Conservation (phyloP, 2,329 filamentous ascomycete species). For the Fusarium avenaceum region DNA sequence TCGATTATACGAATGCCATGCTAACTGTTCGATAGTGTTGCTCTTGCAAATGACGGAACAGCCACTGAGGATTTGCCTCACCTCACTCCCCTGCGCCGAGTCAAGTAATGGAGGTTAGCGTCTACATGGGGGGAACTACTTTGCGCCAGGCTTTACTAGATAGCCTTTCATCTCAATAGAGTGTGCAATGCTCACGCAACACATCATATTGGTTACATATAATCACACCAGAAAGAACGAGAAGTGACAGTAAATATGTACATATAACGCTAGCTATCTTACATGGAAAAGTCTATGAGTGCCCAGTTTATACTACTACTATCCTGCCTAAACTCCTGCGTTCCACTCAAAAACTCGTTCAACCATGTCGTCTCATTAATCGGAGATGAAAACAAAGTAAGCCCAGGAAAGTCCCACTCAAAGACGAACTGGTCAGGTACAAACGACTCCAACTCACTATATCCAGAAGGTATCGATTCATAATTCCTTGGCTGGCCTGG, state of each 20-base stretch:
- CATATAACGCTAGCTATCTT: rapidly evolving
- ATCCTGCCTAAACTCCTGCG: conserved; percentile 21
- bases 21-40: background rate
- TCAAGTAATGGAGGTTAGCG: background rate
- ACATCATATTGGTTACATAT: too few species aligned
- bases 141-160: too few species aligned
- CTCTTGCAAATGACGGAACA: background rate
- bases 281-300: conserved; percentile 23
- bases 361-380: conserved; percentile 18
- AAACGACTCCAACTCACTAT: conserved; percentile 18
- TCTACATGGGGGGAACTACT: too few species aligned
- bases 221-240: too few species aligned
- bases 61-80: background rate
- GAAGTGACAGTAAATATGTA: background rate
- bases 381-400: conserved; percentile 16
- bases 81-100: background rate
- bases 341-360: conserved; percentile 7
- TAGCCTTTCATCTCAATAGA: too few species aligned
- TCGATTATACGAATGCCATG: background rate
- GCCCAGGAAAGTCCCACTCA: conserved; percentile 26
- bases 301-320: conserved; percentile 27
- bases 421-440: conserved; percentile 27
- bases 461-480: background rate
- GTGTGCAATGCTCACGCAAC: too few species aligned
- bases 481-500: background rate